phyloP scores from a whole-genome alignment of 2,329 filamentous ascomycete species.

The Xylariales sp. region DNA sequence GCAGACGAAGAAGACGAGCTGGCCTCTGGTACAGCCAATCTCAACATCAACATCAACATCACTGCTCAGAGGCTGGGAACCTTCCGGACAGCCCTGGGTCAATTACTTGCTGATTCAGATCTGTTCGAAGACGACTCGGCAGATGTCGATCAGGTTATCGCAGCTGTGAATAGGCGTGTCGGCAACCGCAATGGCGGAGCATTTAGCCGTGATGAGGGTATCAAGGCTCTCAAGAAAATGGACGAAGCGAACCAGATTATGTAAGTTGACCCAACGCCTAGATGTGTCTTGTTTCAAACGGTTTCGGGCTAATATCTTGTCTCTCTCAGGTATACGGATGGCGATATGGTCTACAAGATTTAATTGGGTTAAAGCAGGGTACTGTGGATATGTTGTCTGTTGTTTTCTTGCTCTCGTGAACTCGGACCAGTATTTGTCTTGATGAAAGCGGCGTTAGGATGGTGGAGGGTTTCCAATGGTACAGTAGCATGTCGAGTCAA shows the following conservation, averaged over 20 bases:
- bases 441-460: too few relatives aligned
- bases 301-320: not conserved
- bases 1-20: slow-evolving; percentile 35
- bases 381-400: too few relatives aligned
- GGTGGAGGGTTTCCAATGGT: too few relatives aligned
- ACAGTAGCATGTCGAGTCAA: too few relatives aligned
- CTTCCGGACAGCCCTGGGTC: slow-evolving; percentile 80
- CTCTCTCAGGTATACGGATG: slow-evolving; percentile 29
- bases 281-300: not conserved
- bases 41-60: slow-evolving; percentile 44
- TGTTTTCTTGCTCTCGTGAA: too few relatives aligned
- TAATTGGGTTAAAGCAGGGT: too few relatives aligned
- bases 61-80: slow-evolving; percentile 58
- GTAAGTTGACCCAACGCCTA: slow-evolving; percentile 48
- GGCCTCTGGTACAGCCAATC: slow-evolving; percentile 27
- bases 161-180: slow-evolving; percentile 72
- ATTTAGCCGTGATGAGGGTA: slow-evolving; percentile 70
- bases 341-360: slow-evolving; percentile 28
- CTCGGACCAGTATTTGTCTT: too few relatives aligned
- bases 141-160: slow-evolving; percentile 67
- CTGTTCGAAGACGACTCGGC: slow-evolving; percentile 88
- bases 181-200: slow-evolving; percentile 45
- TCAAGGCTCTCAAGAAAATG: slow-evolving; percentile 74
- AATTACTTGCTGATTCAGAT: slow-evolving; percentile 72
- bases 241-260: slow-evolving; percentile 86